Percentiles rank a stretch among this genome's conserved stretches.
These are phyloP conservation scores for Xanthoparmelia taractica DNA, from an alignment of 495 filamentous ascomycete species.

Conservation along the genomic window DNA sequence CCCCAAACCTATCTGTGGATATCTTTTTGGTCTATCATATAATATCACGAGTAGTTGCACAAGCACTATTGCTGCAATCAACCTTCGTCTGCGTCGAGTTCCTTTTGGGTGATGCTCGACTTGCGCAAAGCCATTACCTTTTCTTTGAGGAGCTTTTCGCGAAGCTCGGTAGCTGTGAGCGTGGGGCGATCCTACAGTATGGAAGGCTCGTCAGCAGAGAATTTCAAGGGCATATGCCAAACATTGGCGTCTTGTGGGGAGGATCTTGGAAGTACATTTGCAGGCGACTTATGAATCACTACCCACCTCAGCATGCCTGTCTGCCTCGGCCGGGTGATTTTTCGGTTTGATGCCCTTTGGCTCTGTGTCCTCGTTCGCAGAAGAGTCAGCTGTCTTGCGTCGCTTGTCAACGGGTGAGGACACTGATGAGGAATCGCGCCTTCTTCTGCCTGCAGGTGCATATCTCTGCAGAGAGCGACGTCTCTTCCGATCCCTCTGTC, in stretches of 20 bases:
- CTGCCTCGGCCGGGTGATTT: conserved; percentile 15
- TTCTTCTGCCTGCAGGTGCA: conserved; percentile 41
- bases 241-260: not conserved
- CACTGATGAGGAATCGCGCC: conserved; percentile 43
- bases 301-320: conserved; percentile 43
- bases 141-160: conserved; percentile 60
- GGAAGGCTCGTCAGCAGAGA: conserved; percentile 6
- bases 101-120: conserved; percentile 29
- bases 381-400: conserved; percentile 55
- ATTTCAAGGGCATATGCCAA: not conserved
- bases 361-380: conserved; percentile 47
- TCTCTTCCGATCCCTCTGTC: conserved; percentile 39
- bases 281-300: conserved; percentile 31
- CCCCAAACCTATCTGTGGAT: not conserved
- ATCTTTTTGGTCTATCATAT: not conserved
- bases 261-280: conserved; percentile 16
- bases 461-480: conserved; percentile 48
- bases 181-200: conserved; percentile 21
- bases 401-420: conserved; percentile 45
- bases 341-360: conserved; percentile 35
- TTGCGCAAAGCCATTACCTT: conserved; percentile 50
- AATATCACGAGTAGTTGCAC: not conserved
- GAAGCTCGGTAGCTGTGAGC: conserved; percentile 47
- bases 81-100: not conserved
- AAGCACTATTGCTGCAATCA: not conserved